These are phyloP conservation scores for Rhizophagus sp. DNA, from an alignment of 192 early-diverging fungal species.

Conservation along the genomic window DNA sequence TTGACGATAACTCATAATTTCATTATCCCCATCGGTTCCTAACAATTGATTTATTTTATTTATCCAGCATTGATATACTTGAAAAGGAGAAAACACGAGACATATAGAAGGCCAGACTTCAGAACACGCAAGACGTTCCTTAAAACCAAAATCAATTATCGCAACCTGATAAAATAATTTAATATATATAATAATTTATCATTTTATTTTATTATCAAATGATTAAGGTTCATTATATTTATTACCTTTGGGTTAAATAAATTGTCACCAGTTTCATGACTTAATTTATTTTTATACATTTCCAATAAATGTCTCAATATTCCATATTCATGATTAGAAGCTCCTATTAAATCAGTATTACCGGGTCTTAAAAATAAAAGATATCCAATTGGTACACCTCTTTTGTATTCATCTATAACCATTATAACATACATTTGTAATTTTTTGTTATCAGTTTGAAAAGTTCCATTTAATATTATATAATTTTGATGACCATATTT, in stretches of 20 bases:
- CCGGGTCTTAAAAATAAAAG: not conserved
- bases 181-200: not conserved
- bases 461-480: not conserved
- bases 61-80: not conserved
- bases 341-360: not conserved
- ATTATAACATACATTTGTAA: not conserved
- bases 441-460: not conserved
- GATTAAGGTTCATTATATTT: not conserved
- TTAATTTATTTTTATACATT: not conserved
- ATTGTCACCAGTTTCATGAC: not conserved
- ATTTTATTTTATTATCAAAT: too few species aligned
- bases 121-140: not conserved
- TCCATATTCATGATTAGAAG: not conserved
- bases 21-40: not conserved
- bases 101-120: not conserved
- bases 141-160: not conserved
- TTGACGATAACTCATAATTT: not conserved
- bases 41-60: constrained; percentile 10
- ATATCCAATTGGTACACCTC: constrained; percentile 7
- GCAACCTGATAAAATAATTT: not conserved
- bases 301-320: not conserved
- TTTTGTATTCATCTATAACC: not conserved
- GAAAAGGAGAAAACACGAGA: not conserved
- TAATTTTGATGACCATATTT: constrained; percentile 7
- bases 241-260: not conserved